Percentiles rank a stretch among this genome's conserved stretches.
Evolutionary conservation across 1,284 basidiomycete species (phyloP).

Genomic region (Tilletiaria anomala): DNA sequence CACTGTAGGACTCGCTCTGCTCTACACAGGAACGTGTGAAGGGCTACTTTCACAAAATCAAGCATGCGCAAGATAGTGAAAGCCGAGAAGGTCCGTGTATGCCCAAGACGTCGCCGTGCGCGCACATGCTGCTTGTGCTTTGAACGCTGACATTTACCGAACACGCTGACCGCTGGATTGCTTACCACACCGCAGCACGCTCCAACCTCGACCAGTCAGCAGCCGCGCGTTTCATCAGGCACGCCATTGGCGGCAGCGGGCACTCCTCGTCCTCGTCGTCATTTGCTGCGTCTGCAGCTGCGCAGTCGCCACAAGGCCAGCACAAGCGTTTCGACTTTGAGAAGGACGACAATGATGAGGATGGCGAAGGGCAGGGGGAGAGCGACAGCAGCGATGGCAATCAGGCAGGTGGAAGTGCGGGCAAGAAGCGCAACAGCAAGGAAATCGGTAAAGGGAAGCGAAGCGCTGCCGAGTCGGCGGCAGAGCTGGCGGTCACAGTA

Average conservation of each 20-base stretch:
- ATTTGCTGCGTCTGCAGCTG: too few relatives aligned
- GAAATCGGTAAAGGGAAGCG: too few relatives aligned
- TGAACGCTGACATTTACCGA: too few relatives aligned
- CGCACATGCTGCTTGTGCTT: too few relatives aligned
- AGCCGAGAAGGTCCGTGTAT: conserved; percentile 2
- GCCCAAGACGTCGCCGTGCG: too few relatives aligned
- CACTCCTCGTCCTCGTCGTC: too few relatives aligned
- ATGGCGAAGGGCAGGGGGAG: neutral
- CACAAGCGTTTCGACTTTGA: neutral
- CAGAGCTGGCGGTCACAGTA: too few relatives aligned
- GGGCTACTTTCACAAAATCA: conserved; percentile 24
- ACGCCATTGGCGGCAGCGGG: conserved; percentile 15
- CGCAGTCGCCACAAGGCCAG: neutral
- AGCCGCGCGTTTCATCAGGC: conserved; percentile 15
- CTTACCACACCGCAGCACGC: conserved; percentile 1
- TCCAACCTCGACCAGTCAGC: conserved; percentile 12
- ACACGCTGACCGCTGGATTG: too few relatives aligned
- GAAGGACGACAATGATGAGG: conserved; percentile 1
- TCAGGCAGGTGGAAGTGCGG: too few relatives aligned
- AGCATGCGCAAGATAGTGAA: conserved; percentile 11
- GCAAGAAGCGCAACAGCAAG: too few relatives aligned
- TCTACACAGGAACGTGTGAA: conserved; percentile 26
- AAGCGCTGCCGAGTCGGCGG: too few relatives aligned
- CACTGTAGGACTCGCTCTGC: too few relatives aligned
- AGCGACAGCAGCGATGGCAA: neutral